Base-by-base conservation (phyloP, 352 stramenopile genomes). In the Elongisporangium prolatum region DNA sequence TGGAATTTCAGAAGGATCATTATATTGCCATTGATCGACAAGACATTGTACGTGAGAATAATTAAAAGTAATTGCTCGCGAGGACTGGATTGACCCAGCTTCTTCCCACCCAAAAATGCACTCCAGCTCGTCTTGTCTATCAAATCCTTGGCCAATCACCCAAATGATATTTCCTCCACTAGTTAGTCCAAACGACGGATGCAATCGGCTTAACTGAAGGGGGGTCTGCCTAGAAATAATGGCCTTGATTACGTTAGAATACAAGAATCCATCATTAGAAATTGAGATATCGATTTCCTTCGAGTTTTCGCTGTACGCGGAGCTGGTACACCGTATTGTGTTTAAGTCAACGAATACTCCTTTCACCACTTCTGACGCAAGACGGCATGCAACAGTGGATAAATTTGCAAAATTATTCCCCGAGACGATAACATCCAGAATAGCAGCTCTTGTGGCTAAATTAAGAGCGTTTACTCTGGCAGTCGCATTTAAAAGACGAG, bases 101-200 rank as follows among this genome's bases (percentile, higher is more conserved):
- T 57, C 54, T n/a, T 71, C 56, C 69, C 67, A 84, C 16, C 75
- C 75, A 57, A 77, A 69, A 7, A 74, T 47, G 24, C 74, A 88
- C 16, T 73, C 60, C 22, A 69, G 28, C 22, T 24, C 22, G 14
- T 53, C 59, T 51, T 61, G 54, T 6, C 21, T 20, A 22, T 49
- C n/a, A 16, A 75, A 62, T 34, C 55, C 38, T 5, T 47, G 21
- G 7, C 72, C 72, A 20, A 60, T 49, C 1, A 82, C 18, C 10
- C 50, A 56, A 37, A 82, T 55, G 21, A 10, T 63, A 10, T 51
- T 67, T 3, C 64, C 54, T 7, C 53, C 56, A 48, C 44, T 37
- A 52, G 60, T 34, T 0, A 55, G 69, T 54, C 70, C 73, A 51
- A 61, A 64, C 4, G 34, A 61, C 50, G 73, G 73, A 17, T 54